These are phyloP conservation scores for Isatis lusitanica DNA, from an alignment of 441 rosid genomes.

Conservation along the genomic window DNA sequence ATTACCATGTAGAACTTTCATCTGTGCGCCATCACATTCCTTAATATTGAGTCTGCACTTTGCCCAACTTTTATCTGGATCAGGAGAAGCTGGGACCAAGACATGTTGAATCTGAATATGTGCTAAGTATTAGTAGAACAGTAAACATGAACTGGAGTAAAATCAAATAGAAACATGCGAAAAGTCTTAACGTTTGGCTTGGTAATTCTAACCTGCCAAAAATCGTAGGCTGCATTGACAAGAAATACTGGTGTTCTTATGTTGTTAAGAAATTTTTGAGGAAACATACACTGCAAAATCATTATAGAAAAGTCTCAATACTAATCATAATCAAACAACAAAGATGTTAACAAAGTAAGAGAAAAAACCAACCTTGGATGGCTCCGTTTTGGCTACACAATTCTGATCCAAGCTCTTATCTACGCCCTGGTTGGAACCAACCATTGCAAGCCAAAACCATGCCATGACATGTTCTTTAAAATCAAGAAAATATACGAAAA, in stretches of 20 bases:
- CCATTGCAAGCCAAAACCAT: neutral
- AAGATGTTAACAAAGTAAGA: neutral
- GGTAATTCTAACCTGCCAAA: conserved; percentile 79
- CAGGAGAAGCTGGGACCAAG: conserved; percentile 65
- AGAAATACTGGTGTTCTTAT: conserved; percentile 69
- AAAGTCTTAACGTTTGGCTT: neutral
- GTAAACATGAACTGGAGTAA: neutral
- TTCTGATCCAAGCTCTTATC: conserved; percentile 59
- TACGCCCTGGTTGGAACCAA: conserved; percentile 60
- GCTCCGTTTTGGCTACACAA: conserved; percentile 56
- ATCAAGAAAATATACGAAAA: conserved; percentile 14
- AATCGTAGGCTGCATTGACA: conserved; percentile 85
- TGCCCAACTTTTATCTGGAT: conserved; percentile 60
- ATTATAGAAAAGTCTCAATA: conserved; percentile 2
- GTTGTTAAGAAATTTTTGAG: conserved; percentile 57
- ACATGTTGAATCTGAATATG: conserved; percentile 65
- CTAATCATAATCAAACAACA: neutral
- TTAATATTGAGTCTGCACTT: conserved; percentile 64
- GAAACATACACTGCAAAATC: conserved; percentile 74
- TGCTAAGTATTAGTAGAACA: conserved; percentile 29
- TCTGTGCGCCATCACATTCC: conserved; percentile 60
- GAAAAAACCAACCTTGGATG: conserved; percentile 50
- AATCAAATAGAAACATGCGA: conserved; percentile 10
- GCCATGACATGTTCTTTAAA: neutral
- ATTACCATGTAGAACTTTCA: conserved; percentile 68